phyloP scores from a whole-genome alignment of 1,284 basidiomycete species.

The Sanghuangporus baumii region DNA sequence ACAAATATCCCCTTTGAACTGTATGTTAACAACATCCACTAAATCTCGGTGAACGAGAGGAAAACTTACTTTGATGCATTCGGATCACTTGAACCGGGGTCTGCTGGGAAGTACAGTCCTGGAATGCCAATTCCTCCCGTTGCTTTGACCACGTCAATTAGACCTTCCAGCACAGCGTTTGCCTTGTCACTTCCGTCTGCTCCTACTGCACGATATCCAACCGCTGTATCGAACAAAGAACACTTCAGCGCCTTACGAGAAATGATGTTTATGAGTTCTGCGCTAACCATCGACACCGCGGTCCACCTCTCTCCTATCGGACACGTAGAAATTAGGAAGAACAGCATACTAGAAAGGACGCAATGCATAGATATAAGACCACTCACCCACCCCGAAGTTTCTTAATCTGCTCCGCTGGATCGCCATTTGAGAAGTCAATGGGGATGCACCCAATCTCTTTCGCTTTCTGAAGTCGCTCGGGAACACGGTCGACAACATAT shows the following conservation, averaged over 20 bases:
- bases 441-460: slow-evolving; percentile 44
- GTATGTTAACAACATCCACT: not conserved
- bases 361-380: not conserved
- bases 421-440: slow-evolving; percentile 40
- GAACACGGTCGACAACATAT: slow-evolving; percentile 49
- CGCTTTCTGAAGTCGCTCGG: slow-evolving; percentile 44
- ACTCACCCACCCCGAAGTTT: slow-evolving; percentile 36
- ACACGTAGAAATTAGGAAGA: not conserved
- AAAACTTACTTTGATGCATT: slow-evolving; percentile 38
- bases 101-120: slow-evolving; percentile 45
- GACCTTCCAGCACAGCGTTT: slow-evolving; percentile 43
- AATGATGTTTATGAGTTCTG: not conserved
- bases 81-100: slow-evolving; percentile 48
- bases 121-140: slow-evolving; percentile 50
- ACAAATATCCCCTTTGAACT: slow-evolving; percentile 38
- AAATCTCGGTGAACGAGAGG: not conserved
- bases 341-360: not conserved
- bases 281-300: slow-evolving; percentile 47
- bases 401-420: slow-evolving; percentile 41
- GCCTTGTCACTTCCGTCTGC: slow-evolving; percentile 46
- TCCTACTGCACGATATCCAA: slow-evolving; percentile 48
- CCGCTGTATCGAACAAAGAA: slow-evolving; percentile 27
- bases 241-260: not conserved
- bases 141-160: slow-evolving; percentile 44
- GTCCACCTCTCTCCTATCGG: slow-evolving; percentile 39